Base-by-base conservation (phyloP, 2,329 filamentous ascomycete species). In the Tolypocladium sp. region DNA sequence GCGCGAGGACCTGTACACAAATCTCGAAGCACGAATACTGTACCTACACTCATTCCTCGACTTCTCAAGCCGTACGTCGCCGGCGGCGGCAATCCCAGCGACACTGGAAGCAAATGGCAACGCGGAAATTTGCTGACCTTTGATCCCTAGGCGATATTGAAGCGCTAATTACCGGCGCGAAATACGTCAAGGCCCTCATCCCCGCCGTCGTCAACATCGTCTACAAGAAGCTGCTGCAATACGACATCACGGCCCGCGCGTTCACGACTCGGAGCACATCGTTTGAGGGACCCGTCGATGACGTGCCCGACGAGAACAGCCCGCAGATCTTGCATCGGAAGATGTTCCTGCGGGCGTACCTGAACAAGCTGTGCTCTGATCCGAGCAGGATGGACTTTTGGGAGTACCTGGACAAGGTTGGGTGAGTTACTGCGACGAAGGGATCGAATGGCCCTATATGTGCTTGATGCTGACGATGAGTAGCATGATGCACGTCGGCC, bases 321-420 rank as follows among this genome's bases (percentile, higher is more conserved):
- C 88, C 88, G 1, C 87, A 91, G 71, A 91, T 93, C 63, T 72
- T 87, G 65, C 83, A 91, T 68, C 82, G 90, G 62, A 92, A 92
- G 77, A 87, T 89, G 79, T 92, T 92, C 68, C 71, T 86, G 57
- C 77, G 88, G n/a, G 89, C 88, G 57, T 93, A 92, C 65, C 77
- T 93, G 38, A 84, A 81, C 61, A 89, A 87, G 71, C 75, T 93
- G 42, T 91, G 89, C 71, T 87, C 85, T 6, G 89, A 92, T 67
- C 88, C 88, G 0, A 86, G 83, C 56, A 84, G 83, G 63, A 85
- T 90, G 80, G 86, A 90, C 62, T 91, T 91, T 71, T 93, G 90
- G 89, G 84, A 89, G 67, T 93, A 93, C 69, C 76, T 93, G 52
- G 88, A 92, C 75, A 92, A 92, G 72, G 90, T 93, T 41, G 90